These are phyloP conservation scores for Nemania diffusa DNA, from an alignment of 2,329 filamentous ascomycete genomes.

Conservation along the genomic window DNA sequence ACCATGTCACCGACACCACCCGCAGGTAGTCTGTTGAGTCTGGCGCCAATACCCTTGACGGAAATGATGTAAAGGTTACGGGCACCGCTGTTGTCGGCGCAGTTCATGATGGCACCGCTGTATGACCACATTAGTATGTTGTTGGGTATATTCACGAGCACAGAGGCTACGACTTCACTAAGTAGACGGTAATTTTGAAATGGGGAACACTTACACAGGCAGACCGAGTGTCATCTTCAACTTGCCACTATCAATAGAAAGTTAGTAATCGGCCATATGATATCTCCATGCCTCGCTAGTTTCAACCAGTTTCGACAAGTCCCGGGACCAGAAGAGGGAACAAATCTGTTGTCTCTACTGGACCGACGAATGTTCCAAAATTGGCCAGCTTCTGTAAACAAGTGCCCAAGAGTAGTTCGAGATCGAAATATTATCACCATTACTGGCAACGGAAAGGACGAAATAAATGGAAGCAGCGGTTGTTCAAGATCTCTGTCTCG, in stretches of 20 bases:
- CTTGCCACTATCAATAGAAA: slow-evolving; percentile 78
- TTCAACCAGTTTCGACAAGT: background rate
- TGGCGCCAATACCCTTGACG: slow-evolving; percentile 38
- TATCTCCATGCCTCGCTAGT: background rate
- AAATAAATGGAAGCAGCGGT: background rate
- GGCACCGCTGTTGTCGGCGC: slow-evolving; percentile 59
- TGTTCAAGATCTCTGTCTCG: background rate
- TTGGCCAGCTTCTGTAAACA: slow-evolving; percentile 10
- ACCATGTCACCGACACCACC: slow-evolving; percentile 42
- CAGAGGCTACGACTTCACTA: too few species aligned
- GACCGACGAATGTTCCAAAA: background rate
- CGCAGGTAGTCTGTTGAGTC: slow-evolving; percentile 40
- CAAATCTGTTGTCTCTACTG: background rate
- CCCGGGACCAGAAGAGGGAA: background rate
- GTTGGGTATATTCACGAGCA: background rate
- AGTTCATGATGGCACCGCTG: slow-evolving; percentile 99
- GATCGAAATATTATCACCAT: background rate
- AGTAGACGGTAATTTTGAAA: too few species aligned
- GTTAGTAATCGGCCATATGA: slow-evolving; percentile 17
- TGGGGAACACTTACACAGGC: slow-evolving; percentile 82
- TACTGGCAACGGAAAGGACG: background rate
- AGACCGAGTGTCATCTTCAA: slow-evolving; percentile 99
- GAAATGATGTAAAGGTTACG: slow-evolving; percentile 37
- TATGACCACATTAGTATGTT: slow-evolving; percentile 39
- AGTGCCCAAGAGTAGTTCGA: slow-evolving; percentile 17